Conservation (phyloP, 2,329 filamentous ascomycete species). For the Fusarium floridanum region DNA sequence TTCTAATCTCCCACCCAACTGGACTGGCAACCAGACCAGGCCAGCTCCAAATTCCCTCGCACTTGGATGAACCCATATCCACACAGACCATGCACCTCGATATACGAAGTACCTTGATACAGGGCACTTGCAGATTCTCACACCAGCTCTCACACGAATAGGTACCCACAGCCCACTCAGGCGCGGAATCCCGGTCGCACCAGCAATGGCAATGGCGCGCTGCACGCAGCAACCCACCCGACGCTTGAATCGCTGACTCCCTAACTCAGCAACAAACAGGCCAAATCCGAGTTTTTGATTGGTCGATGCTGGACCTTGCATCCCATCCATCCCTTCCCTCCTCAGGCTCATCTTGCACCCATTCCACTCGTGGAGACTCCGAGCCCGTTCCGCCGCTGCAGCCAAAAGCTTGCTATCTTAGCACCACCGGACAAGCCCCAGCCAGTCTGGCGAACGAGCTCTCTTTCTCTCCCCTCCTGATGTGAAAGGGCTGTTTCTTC, state of each 20-base stretch:
- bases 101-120: slow-evolving; percentile 18
- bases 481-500: not conserved
- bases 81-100: slow-evolving; percentile 19
- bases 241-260: slow-evolving; percentile 44
- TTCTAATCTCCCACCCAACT: slow-evolving; percentile 9
- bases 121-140: slow-evolving; percentile 25
- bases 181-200: slow-evolving; percentile 39
- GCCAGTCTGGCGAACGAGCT: slow-evolving; percentile 24
- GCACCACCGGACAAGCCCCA: slow-evolving; percentile 16
- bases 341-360: slow-evolving; percentile 37
- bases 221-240: slow-evolving; percentile 39
- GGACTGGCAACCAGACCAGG: not conserved
- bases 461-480: not conserved
- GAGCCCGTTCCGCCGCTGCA: slow-evolving; percentile 29
- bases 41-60: not conserved
- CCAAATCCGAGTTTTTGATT: slow-evolving; percentile 38
- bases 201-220: slow-evolving; percentile 36
- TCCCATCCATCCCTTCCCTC: slow-evolving; percentile 30
- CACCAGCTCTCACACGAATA: slow-evolving; percentile 27
- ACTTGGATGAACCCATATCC: slow-evolving; percentile 15
- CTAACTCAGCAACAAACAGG: slow-evolving; percentile 47
- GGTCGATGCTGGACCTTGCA: slow-evolving; percentile 38
- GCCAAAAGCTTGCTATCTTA: slow-evolving; percentile 34
- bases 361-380: slow-evolving; percentile 41
- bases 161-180: slow-evolving; percentile 38